Evolutionary conservation across 83 land plant species (phyloP).

Genomic region (Picea abies): DNA sequence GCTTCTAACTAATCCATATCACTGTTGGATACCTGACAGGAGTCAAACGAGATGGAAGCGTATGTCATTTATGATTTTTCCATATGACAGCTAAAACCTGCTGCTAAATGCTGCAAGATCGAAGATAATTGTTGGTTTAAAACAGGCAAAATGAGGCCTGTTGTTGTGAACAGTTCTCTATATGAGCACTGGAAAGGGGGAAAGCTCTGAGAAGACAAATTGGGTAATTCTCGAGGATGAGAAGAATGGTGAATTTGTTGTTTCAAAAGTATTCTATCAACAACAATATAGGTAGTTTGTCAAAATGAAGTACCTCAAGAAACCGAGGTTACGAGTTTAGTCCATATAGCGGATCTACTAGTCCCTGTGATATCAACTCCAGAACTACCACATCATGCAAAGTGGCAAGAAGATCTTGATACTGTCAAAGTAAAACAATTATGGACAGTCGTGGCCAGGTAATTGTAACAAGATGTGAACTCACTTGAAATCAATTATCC

Average conservation of each 20-base stretch:
- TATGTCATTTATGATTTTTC: slow-evolving; percentile 56
- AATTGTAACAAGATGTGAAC: neutral
- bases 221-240: slow-evolving; percentile 97
- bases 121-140: slow-evolving; percentile 74
- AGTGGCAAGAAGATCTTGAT: slow-evolving; percentile 5
- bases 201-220: slow-evolving; percentile 72
- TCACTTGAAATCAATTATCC: neutral
- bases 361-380: slow-evolving; percentile 4
- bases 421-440: neutral
- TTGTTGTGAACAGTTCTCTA: slow-evolving; percentile 71
- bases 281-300: slow-evolving; percentile 59
- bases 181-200: slow-evolving; percentile 34
- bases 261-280: slow-evolving; percentile 83
- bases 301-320: slow-evolving; percentile 22
- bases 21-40: slow-evolving; percentile 29
- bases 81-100: slow-evolving; percentile 75
- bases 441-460: neutral
- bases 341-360: neutral
- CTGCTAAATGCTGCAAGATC: slow-evolving; percentile 1
- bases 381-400: slow-evolving; percentile 4
- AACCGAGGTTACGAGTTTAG: neutral
- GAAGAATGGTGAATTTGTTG: slow-evolving; percentile 74
- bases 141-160: slow-evolving; percentile 79
- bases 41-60: slow-evolving; percentile 79
- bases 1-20: neutral